A percentile compares a stretch with the other conserved stretches of the same genome.
Conservation (phyloP, 2,329 filamentous ascomycete species). For the Scedosporium apiospermum region DNA sequence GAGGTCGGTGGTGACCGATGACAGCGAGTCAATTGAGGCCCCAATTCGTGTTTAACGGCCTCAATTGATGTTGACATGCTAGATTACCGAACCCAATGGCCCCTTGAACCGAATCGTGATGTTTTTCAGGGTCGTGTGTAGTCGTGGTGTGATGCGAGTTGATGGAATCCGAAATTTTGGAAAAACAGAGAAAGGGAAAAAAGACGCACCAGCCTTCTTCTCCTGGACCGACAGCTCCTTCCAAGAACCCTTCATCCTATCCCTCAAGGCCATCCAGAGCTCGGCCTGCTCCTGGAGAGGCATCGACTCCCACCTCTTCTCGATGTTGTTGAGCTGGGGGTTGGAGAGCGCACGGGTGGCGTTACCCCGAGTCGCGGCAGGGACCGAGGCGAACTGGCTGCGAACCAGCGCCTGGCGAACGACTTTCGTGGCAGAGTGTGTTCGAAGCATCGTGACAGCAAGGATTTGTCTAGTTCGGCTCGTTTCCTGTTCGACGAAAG, state of each 20-base stretch:
- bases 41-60: neutral
- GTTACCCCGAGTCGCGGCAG: constrained; percentile 42
- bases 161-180: constrained; percentile 3
- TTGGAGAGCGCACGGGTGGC: constrained; percentile 93
- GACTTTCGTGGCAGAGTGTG: constrained; percentile 36
- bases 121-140: neutral
- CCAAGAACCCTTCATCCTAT: constrained; percentile 99
- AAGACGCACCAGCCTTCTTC: constrained; percentile 93
- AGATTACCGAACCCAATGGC: neutral
- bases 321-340: constrained; percentile 93
- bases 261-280: constrained; percentile 95
- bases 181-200: neutral
- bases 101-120: neutral
- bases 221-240: constrained; percentile 88
- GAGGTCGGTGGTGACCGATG: neutral
- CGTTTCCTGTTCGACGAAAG: constrained; percentile 1
- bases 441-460: constrained; percentile 41
- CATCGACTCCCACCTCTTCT: constrained; percentile 99
- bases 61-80: neutral
- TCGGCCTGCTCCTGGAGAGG: constrained; percentile 98
- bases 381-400: constrained; percentile 30
- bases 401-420: constrained; percentile 39
- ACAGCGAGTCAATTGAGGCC: neutral
- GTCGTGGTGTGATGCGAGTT: constrained; percentile 5
- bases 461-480: neutral